Evolutionary conservation across 1,139 yeast genomes (phyloP), one percentile per base, ranked within the genome.

Genomic region (Zygoascus sp.): DNA sequence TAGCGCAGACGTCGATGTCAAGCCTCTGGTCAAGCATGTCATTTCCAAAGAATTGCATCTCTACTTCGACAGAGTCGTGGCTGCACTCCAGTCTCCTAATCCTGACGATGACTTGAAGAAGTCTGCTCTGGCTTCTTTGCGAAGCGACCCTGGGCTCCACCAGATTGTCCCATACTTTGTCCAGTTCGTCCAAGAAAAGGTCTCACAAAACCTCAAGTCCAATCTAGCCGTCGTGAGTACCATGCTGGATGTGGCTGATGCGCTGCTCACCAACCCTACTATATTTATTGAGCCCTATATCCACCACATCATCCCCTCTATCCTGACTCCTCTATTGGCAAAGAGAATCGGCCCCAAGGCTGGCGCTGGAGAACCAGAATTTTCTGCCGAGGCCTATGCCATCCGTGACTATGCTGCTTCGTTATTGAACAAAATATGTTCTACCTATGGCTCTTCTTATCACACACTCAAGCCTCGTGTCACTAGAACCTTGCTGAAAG

Each of bases 101-200:
- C 50, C 59, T 10, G 80, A 76, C 46, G 76, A 79, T 55, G 88
- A 80, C 48, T 68, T 86, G 60, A 79, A 79, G 55, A 76, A 77
- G 39, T 95, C 96, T 0, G 97, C 97, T 1, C 71, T 92, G 47
- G 81, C 83, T 39, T 84, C 96, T 11, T 72, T 92, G 52, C 79
- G 87, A 51, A 82, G 85, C 40, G 99, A 94, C 61, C 96, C 97
- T 1, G 99, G 99, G 28, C 72, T 94, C 50, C 98, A 94, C 69
- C 99, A 94, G 66, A 70, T 94, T 46, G 94, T 94, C 5, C 99
- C 99, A 1, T 94, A 94, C 63, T 87, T 94, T 58, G 89, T 92
- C 47, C 97, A 92, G 62, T 90, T 92, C 64, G 89, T 89, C 22
- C 96, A 97, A 10, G 98, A 94, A 63, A 96, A 94, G 60, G 83